These are phyloP conservation scores for Cynanchum wilfordii DNA, from an alignment of 257 asterid species.

Conservation along the genomic window DNA sequence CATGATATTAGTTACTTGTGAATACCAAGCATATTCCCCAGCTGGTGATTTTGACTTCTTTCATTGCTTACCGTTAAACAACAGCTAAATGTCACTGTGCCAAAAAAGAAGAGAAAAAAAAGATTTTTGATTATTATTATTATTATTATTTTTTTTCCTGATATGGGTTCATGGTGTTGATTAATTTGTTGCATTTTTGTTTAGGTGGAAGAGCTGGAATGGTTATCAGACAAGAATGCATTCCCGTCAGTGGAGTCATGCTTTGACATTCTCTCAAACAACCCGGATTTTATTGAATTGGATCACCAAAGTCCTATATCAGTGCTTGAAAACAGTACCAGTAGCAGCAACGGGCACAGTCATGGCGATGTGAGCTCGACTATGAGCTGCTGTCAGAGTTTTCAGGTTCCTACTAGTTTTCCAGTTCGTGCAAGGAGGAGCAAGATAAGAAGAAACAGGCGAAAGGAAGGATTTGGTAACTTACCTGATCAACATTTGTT, in stretches of 20 bases:
- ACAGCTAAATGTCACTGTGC: not conserved
- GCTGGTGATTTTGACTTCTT: constrained; percentile 1
- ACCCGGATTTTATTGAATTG: constrained; percentile 30
- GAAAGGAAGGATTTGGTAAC: constrained; percentile 29
- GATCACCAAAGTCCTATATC: constrained; percentile 70
- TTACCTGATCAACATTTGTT: constrained; percentile 24
- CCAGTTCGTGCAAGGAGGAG: constrained; percentile 65
- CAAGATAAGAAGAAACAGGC: constrained; percentile 34
- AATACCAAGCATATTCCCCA: constrained; percentile 1
- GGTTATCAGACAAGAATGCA: constrained; percentile 83
- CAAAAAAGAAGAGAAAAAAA: too few relatives aligned
- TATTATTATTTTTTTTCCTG: not conserved
- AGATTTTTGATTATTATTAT: not conserved
- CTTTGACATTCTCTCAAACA: constrained; percentile 36
- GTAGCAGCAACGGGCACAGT: constrained; percentile 27
- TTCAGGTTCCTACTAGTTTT: constrained; percentile 44
- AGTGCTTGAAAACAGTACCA: constrained; percentile 59
- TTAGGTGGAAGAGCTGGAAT: constrained; percentile 59
- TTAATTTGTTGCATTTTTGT: constrained; percentile 14
- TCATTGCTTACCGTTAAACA: not conserved
- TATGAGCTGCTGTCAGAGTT: constrained; percentile 49
- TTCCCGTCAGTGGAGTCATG: constrained; percentile 75
- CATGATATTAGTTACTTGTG: not conserved
- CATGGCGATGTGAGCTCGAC: constrained; percentile 28
- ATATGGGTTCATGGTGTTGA: not conserved